phyloP scores from a whole-genome alignment of 371 early-diverging fungal genomes.

The Mucor indicus region DNA sequence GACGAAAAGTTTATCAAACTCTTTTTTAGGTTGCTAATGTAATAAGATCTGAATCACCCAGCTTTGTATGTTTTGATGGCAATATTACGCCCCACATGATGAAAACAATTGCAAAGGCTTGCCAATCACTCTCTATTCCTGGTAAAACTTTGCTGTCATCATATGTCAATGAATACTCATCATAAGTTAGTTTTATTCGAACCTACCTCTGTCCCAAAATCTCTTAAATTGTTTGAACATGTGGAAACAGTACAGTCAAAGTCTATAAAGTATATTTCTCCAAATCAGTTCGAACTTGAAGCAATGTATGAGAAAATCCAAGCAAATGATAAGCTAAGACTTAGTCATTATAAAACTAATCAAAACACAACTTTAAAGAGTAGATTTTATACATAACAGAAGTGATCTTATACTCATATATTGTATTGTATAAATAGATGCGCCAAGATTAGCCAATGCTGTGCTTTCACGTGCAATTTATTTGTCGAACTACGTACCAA shows the following conservation, averaged over 20 bases:
- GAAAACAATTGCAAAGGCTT: constrained; percentile 31
- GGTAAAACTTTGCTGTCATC: constrained; percentile 18
- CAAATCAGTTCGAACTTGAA: constrained; percentile 65
- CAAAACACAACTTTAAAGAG: background rate
- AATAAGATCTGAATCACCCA: constrained; percentile 31
- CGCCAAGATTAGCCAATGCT: constrained; percentile 13
- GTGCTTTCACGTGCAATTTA: constrained; percentile 23
- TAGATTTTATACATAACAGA: background rate
- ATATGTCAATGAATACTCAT: background rate
- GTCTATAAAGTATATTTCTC: constrained; percentile 54
- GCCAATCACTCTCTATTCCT: constrained; percentile 27
- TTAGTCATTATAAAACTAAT: background rate
- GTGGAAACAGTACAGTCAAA: constrained; percentile 10
- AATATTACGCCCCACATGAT: constrained; percentile 57
- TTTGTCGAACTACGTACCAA: constrained; percentile 42
- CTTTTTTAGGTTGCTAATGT: background rate
- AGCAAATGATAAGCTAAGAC: background rate
- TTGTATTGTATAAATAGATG: constrained; percentile 1
- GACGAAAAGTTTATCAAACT: background rate
- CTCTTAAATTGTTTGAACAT: constrained; percentile 53
- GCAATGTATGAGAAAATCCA: constrained; percentile 58
- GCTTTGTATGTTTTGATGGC: constrained; percentile 70
- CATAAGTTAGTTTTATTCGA: constrained; percentile 69
- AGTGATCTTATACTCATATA: background rate
- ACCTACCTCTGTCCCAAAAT: constrained; percentile 89